Conservation (phyloP, 106 monocot species). For the Allium fistulosum region DNA sequence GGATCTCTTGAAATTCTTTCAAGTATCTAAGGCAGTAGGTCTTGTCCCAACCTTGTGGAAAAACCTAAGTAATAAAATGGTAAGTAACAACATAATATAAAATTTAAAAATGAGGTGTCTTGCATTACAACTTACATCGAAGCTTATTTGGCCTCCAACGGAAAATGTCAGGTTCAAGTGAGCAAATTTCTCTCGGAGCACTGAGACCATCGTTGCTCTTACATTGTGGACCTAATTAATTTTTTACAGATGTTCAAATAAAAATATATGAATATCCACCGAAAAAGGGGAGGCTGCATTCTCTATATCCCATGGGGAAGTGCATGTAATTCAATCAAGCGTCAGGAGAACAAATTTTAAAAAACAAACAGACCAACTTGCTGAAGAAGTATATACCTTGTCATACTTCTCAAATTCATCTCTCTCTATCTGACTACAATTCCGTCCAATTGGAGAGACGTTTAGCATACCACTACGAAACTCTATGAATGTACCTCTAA, state of each 20-base stretch:
- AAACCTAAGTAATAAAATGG: conserved; percentile 48
- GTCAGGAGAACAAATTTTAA: no score
- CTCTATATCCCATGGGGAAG: no score
- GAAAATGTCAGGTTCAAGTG: conserved; percentile 86
- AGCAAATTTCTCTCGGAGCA: conserved; percentile 81
- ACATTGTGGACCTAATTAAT: conserved; percentile 67
- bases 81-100: conserved; percentile 1
- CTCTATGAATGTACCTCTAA: conserved; percentile 97
- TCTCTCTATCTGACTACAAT: conserved; percentile 94
- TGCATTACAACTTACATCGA: conserved; percentile 58
- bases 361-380: background rate
- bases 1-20: conserved; percentile 71
- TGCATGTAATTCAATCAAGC: no score
- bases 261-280: background rate
- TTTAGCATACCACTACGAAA: conserved; percentile 97
- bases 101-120: background rate
- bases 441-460: conserved; percentile 94
- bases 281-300: no score
- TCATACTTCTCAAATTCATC: conserved; percentile 96
- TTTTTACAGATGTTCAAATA: background rate
- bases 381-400: conserved; percentile 44
- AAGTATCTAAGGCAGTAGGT: conserved; percentile 88
- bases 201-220: conserved; percentile 78
- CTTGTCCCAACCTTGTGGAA: conserved; percentile 97
- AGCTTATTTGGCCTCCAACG: conserved; percentile 97